Conservation (phyloP, 805 yeast species). For the Candida michaelii region DNA sequence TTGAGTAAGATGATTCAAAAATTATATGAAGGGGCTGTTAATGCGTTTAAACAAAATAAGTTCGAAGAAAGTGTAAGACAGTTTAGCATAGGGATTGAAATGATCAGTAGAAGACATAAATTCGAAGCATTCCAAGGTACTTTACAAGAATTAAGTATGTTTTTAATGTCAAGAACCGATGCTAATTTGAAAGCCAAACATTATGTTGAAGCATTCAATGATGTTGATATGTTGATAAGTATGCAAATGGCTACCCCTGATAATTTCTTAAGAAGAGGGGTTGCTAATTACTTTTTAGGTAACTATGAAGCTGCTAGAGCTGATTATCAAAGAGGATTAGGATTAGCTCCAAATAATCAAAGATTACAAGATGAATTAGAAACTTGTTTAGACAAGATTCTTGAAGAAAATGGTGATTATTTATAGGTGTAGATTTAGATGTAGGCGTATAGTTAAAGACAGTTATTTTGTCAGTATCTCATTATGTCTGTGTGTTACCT, state of each 20-base stretch:
- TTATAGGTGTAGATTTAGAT: neutral
- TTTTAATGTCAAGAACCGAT: slow-evolving; percentile 71
- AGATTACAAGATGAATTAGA: slow-evolving; percentile 50
- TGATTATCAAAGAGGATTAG: slow-evolving; percentile 70
- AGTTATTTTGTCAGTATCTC: too few species aligned
- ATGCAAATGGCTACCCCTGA: slow-evolving; percentile 64
- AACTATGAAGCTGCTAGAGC: slow-evolving; percentile 61
- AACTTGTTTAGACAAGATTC: slow-evolving; percentile 47
- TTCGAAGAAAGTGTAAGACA: slow-evolving; percentile 62
- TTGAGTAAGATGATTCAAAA: slow-evolving; percentile 60
- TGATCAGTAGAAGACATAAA: slow-evolving; percentile 65
- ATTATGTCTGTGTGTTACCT: too few species aligned
- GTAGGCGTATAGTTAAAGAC: neutral
- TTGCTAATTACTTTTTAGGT: slow-evolving; percentile 60
- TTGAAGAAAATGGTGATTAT: slow-evolving; percentile 60
- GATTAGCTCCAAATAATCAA: slow-evolving; percentile 56
- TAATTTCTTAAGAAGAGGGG: slow-evolving; percentile 70
- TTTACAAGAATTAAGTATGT: slow-evolving; percentile 63
- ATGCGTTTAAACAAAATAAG: slow-evolving; percentile 53
- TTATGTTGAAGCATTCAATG: slow-evolving; percentile 61
- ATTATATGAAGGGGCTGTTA: slow-evolving; percentile 63
- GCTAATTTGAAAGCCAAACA: slow-evolving; percentile 57
- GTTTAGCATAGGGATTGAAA: slow-evolving; percentile 63
- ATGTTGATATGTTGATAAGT: slow-evolving; percentile 63
- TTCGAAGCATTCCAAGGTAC: slow-evolving; percentile 75